Evolutionary conservation across 2,329 filamentous ascomycete genomes (phyloP), one percentile per base, ranked within the genome.

Genomic region (Talaromyces sp.): DNA sequence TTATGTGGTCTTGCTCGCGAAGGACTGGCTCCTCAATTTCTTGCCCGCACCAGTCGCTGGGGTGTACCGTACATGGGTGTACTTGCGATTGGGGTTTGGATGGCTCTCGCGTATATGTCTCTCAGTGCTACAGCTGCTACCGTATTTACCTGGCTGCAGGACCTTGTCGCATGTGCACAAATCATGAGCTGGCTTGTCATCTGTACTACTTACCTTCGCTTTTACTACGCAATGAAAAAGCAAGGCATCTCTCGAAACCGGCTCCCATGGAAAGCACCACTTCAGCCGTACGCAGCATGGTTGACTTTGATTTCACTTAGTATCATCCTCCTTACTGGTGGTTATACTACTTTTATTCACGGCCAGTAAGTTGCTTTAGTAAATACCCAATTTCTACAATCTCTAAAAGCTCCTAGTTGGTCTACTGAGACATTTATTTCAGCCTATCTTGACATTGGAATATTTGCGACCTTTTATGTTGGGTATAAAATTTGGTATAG

Each of bases 141-240:
- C 5, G 86, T 86, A 13, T 88, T 88, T 68, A 75, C 77, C 70
- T 88, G 86, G 85, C 71, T 88, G 32, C 76, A 87, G 54, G 85
- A 86, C 71, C 82, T 88, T 56, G 82, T 78, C 4, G 50, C 58
- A 1, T 54, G 54, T 40, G 52, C 56, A 2, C 54, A 51, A 7
- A 46, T 62, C 3, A 51, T 88, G 58, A 81, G 78, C 45, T 88
- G 86, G 85, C 74, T 79, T 2, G 78, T 80, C 55, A 86, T 87
- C 66, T 77, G 74, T 47, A 71, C 80, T 44, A 75, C 80, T 36
- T 82, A 81, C 64, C 66, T 83, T 6, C 77, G 78, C 7, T 85
- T 85, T 72, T 74, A 74, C 56, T 78, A 78, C 24, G 78, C 75
- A 1, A 68, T 69, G 51, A 61, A 65, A 10, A 67, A 62, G 2